phyloP scores from a whole-genome alignment of 2,329 filamentous ascomycete species.

The Calonectria naviculata region DNA sequence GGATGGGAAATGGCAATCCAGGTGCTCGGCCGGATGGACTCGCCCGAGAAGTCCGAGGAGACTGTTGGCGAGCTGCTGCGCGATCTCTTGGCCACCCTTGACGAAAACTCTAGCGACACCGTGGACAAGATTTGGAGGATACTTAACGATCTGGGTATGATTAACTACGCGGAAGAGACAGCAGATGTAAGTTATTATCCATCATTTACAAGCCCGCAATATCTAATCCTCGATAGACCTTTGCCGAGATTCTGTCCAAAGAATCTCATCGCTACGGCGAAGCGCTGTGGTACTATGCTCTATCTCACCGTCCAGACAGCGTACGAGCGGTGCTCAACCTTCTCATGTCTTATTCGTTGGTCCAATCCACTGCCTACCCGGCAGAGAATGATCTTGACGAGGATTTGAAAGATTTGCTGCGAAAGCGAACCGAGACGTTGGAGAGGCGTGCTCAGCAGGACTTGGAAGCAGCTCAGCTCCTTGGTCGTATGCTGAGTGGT shows the following conservation, averaged over 20 bases:
- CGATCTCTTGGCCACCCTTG: constrained; percentile 69
- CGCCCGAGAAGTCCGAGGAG: constrained; percentile 75
- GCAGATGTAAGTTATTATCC: constrained; percentile 75
- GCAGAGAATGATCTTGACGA: constrained; percentile 77
- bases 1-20: constrained; percentile 93
- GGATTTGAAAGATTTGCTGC: constrained; percentile 76
- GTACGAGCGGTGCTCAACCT: constrained; percentile 88
- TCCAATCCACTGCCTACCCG: constrained; percentile 87
- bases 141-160: constrained; percentile 82
- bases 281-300: constrained; percentile 89
- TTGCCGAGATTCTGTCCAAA: constrained; percentile 80
- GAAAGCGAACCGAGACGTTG: constrained; percentile 77
- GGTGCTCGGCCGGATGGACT: constrained; percentile 84
- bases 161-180: constrained; percentile 81
- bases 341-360: constrained; percentile 86
- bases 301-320: constrained; percentile 81
- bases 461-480: constrained; percentile 81
- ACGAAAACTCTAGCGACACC: constrained; percentile 74
- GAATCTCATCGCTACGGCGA: constrained; percentile 84
- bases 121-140: constrained; percentile 87
- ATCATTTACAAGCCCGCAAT: not conserved
- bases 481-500: constrained; percentile 88
- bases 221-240: constrained; percentile 68
- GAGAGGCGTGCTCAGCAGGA: constrained; percentile 79
- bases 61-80: constrained; percentile 79